These are phyloP conservation scores for Saxophila tyrrhenica DNA, from an alignment of 495 filamentous ascomycete species.

Conservation along the genomic window DNA sequence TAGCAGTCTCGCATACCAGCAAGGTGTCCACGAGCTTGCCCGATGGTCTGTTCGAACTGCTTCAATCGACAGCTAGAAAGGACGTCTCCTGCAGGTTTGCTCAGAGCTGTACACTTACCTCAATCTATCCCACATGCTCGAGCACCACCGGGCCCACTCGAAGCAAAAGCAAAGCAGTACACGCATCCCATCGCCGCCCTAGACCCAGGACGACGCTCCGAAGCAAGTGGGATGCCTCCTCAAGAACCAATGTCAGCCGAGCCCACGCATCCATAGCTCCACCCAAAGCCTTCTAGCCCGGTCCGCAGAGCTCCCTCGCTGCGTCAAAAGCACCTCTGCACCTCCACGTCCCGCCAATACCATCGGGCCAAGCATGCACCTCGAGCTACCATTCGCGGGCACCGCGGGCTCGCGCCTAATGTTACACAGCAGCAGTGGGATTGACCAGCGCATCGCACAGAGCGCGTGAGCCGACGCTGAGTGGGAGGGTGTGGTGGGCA, in stretches of 20 bases:
- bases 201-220: not conserved
- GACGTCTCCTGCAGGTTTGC: too few relatives aligned
- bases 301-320: not conserved
- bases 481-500: not conserved
- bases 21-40: too few relatives aligned
- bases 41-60: too few relatives aligned
- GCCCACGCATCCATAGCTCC: not conserved
- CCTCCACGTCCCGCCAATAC: not conserved
- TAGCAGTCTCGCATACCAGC: too few relatives aligned
- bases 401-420: not conserved
- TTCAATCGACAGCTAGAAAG: too few relatives aligned
- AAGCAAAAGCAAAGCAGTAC: too few relatives aligned
- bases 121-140: too few relatives aligned
- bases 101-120: too few relatives aligned
- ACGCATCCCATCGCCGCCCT: too few relatives aligned
- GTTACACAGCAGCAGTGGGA: not conserved
- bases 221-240: not conserved
- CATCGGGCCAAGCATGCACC: not conserved
- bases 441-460: not conserved
- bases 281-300: not conserved
- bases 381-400: not conserved
- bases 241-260: not conserved
- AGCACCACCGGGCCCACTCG: too few relatives aligned
- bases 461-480: not conserved
- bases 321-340: not conserved